A percentile compares a stretch with the other conserved stretches of the same genome.
These are phyloP conservation scores for Marasmius sp. DNA, from an alignment of 1,284 basidiomycete species.

Conservation along the genomic window DNA sequence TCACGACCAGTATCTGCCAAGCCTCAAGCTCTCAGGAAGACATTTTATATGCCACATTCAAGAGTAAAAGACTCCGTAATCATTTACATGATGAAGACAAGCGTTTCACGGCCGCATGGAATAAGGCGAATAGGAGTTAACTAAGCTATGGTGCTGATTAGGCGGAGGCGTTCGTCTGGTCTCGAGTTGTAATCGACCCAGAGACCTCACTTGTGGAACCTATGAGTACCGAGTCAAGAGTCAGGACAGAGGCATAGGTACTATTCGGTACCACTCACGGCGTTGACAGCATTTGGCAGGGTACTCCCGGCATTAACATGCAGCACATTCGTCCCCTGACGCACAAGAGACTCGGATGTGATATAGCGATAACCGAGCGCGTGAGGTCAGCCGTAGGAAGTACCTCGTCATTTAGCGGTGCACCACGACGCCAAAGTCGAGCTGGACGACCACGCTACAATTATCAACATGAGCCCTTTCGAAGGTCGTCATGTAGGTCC, in stretches of 20 bases:
- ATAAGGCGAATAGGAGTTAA: conserved; percentile 12
- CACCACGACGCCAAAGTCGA: conserved; percentile 17
- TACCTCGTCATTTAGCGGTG: conserved; percentile 16
- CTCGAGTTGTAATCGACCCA: conserved; percentile 10
- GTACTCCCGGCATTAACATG: conserved; percentile 17
- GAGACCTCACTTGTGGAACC: conserved; percentile 9
- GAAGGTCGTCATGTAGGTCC: conserved; percentile 15
- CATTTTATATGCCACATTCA: no score
- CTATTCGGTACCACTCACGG: no score
- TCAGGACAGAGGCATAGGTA: not conserved
- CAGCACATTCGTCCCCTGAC: conserved; percentile 12
- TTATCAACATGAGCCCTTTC: conserved; percentile 11
- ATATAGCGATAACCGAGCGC: conserved; percentile 15
- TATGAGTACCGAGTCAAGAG: not conserved
- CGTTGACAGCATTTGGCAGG: conserved; percentile 16
- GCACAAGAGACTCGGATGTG: conserved; percentile 13
- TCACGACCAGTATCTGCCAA: no score
- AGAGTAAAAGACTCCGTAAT: no score
- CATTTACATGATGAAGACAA: not conserved
- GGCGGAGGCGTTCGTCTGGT: not conserved
- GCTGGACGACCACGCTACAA: conserved; percentile 11
- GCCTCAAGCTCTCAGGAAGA: no score
- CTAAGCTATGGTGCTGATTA: conserved; percentile 14
- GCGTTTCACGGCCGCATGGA: conserved; percentile 13
- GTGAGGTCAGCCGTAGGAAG: conserved; percentile 16